These are phyloP conservation scores for Tritrichomonas foetus DNA, from an alignment of 208 protist species.

Conservation along the genomic window DNA sequence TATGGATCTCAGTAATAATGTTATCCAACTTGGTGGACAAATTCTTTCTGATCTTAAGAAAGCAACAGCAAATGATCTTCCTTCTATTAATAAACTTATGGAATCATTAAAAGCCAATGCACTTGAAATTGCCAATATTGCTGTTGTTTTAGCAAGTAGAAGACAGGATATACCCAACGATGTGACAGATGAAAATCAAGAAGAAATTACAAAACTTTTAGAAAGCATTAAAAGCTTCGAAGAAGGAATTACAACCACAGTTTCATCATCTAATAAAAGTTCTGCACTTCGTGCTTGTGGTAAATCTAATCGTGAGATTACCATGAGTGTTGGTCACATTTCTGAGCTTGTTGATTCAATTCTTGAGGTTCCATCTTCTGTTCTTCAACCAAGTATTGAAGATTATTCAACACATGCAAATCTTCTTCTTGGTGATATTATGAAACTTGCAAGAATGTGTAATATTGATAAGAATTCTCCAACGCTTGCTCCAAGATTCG, in stretches of 20 bases:
- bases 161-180: background rate
- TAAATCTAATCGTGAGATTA: background rate
- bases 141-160: background rate
- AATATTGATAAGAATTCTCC: too few relatives aligned
- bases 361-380: background rate
- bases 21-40: background rate
- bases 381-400: background rate
- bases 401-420: background rate
- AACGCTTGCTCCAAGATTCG: too few relatives aligned
- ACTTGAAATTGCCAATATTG: background rate
- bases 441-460: background rate
- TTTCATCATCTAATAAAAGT: background rate
- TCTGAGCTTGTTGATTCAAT: background rate
- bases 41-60: constrained; percentile 4
- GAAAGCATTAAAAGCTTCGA: background rate
- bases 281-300: background rate
- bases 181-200: background rate
- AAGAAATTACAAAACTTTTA: background rate
- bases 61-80: background rate
- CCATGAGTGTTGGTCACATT: background rate
- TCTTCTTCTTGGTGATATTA: background rate
- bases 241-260: background rate
- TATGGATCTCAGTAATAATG: background rate
- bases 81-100: background rate
- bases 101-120: background rate